A percentile compares a stretch with the other conserved stretches of the same genome.
These are phyloP conservation scores for Vaccinium darrowii DNA, from an alignment of 148 eudicot species.

Conservation along the genomic window DNA sequence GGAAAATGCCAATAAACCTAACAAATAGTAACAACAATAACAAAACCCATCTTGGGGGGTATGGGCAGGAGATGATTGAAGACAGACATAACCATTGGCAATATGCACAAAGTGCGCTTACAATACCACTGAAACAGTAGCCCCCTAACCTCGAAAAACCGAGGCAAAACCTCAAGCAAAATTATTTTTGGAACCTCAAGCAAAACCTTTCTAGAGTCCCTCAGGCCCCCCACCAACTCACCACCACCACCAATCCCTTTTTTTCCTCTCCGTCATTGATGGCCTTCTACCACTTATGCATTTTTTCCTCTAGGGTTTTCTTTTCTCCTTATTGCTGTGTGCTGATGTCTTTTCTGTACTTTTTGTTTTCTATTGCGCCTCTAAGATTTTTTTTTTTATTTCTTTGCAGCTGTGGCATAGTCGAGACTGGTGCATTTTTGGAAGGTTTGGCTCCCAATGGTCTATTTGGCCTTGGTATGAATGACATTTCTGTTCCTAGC, in stretches of 20 bases:
- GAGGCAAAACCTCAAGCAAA: too few species aligned
- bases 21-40: too few species aligned
- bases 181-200: too few species aligned
- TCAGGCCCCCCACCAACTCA: too few species aligned
- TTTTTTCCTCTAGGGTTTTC: background rate
- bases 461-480: slow-evolving; percentile 80
- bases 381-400: background rate
- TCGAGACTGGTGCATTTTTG: slow-evolving; percentile 80
- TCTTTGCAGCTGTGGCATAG: slow-evolving; percentile 72
- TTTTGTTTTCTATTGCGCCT: slow-evolving; percentile 3
- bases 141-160: too few species aligned
- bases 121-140: too few species aligned
- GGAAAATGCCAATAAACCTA: too few species aligned
- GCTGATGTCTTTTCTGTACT: background rate
- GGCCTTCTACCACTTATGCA: background rate
- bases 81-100: too few species aligned
- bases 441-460: slow-evolving; percentile 88
- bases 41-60: too few species aligned
- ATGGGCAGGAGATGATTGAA: too few species aligned
- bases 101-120: too few species aligned
- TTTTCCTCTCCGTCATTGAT: background rate
- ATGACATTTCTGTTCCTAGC: slow-evolving; percentile 69
- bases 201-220: background rate
- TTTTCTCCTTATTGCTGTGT: background rate
- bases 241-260: background rate